A percentile compares a stretch with the other conserved stretches of the same genome.
These are phyloP conservation scores for Catharanthus roseus DNA, from an alignment of 257 asterid species.

Conservation along the genomic window DNA sequence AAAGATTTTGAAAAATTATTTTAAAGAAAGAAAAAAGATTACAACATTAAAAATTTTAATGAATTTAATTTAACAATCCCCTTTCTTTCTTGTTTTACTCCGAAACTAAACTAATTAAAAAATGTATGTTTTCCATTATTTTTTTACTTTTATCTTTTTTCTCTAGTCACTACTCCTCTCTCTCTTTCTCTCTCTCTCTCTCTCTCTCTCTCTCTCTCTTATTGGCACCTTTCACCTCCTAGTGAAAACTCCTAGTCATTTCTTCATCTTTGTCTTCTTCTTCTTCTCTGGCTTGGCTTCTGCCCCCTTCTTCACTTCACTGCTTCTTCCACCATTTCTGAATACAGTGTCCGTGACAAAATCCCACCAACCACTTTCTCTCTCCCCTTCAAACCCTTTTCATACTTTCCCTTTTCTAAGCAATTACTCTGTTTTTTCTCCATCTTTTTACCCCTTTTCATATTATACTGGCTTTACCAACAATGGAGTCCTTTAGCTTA, in stretches of 20 bases:
- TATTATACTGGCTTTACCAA: slow-evolving; percentile 38
- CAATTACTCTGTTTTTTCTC: not conserved
- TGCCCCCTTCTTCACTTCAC: not conserved
- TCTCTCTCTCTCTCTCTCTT: not conserved
- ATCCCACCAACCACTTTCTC: not conserved
- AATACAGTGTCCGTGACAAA: not conserved
- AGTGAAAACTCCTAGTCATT: not conserved
- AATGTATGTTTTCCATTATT: too few relatives aligned
- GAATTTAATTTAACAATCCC: too few relatives aligned
- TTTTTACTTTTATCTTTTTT: too few relatives aligned
- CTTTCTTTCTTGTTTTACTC: too few relatives aligned
- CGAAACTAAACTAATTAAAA: too few relatives aligned
- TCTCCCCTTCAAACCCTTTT: not conserved
- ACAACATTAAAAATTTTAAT: too few relatives aligned
- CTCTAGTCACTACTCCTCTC: too few relatives aligned
- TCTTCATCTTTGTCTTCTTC: not conserved
- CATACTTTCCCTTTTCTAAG: not conserved
- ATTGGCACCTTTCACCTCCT: not conserved
- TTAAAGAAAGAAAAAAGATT: too few relatives aligned
- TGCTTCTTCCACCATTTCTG: not conserved
- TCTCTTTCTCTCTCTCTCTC: too few relatives aligned
- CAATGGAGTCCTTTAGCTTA: slow-evolving; percentile 43
- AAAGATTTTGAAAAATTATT: too few relatives aligned
- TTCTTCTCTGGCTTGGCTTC: not conserved
- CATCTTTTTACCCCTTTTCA: not conserved